Evolutionary conservation across 345 rosid genomes (phyloP), one percentile per base, ranked within the genome.

Genomic region (Gossypium arboreum): DNA sequence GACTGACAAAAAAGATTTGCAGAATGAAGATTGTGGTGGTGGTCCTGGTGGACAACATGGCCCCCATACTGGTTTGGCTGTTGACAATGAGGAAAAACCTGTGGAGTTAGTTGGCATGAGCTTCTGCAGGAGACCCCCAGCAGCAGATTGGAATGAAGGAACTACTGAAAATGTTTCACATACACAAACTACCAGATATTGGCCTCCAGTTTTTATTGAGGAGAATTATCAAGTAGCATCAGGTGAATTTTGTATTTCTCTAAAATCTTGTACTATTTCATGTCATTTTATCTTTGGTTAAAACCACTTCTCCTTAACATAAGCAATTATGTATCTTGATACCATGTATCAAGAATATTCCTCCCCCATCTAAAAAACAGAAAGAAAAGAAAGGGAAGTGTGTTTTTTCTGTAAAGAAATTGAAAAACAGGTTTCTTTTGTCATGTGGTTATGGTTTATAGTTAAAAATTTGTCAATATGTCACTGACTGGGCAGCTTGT

Each of bases 121-220:
- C 64, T 76, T 88, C 73, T 77, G 73, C 73, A 87, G 81, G 85
- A 88, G 88, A 79, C 86, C 85, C 7, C 90, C 88, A 5, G 52
- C 74, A 39, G 71, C 81, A 17, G 85, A 83, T 74, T 75, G 73
- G 83, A 68, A 76, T 62, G 79, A 76, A 79, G 81, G 71, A 79
- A 76, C 78, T 72, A 74, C 78, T 72, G 84, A 81, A 61, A 77
- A 79, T 78, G 79, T 68, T 81, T 80, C 83, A 56, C 54, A 39
- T 72, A 74, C 81, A 71, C 64, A 73, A 73, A 66, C 76, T 65
- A 78, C 51, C 71, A 72, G 56, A 7, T 12, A 72, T 83, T 73
- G 56, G 71, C 75, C 75, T 70, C 74, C 52, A 65, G 74, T 60
- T 62, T 79, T 68, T 73, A 56, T 68, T 43, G 80, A 63, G 73